These are phyloP conservation scores for Aureobasidium pullulans DNA, from an alignment of 2,329 filamentous ascomycete genomes.

Conservation along the genomic window DNA sequence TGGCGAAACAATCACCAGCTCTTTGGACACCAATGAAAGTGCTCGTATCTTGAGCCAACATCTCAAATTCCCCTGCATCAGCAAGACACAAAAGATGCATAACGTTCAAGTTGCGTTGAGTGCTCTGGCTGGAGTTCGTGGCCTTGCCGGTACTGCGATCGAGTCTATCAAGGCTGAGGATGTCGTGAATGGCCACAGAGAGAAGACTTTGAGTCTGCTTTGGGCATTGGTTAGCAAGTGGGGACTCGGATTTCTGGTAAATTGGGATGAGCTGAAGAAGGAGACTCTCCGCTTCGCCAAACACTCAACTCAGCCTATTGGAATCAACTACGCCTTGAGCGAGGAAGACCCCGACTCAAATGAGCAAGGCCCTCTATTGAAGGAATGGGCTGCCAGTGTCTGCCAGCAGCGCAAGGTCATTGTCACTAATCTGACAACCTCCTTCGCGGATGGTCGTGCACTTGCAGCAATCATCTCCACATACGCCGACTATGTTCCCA, in stretches of 20 bases:
- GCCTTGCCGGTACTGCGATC: constrained; percentile 35
- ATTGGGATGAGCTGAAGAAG: constrained; percentile 46
- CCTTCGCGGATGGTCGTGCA: constrained; percentile 48
- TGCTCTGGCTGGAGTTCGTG: constrained; percentile 35
- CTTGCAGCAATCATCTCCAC: constrained; percentile 51
- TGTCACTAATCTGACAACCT: constrained; percentile 50
- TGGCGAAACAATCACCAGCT: constrained; percentile 36
- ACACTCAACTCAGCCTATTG: not conserved
- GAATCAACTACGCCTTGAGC: not conserved
- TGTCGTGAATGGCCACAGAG: constrained; percentile 57
- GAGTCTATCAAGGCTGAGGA: constrained; percentile 46
- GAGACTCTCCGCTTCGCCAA: constrained; percentile 30
- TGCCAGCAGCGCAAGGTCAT: constrained; percentile 42
- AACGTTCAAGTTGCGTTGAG: constrained; percentile 53
- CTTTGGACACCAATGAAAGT: constrained; percentile 20
- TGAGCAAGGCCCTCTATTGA: constrained; percentile 36
- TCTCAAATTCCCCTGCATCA: constrained; percentile 50
- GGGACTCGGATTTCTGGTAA: constrained; percentile 47
- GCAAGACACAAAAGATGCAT: constrained; percentile 49
- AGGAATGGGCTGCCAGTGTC: constrained; percentile 53
- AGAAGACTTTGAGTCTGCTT: constrained; percentile 55
- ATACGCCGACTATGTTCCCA: constrained; percentile 42
- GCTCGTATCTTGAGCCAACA: constrained; percentile 47
- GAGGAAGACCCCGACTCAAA: not conserved
- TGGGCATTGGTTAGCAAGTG: constrained; percentile 53